Base-by-base conservation (phyloP, 2,329 filamentous ascomycete species). In the Thermochaetoides dissita region DNA sequence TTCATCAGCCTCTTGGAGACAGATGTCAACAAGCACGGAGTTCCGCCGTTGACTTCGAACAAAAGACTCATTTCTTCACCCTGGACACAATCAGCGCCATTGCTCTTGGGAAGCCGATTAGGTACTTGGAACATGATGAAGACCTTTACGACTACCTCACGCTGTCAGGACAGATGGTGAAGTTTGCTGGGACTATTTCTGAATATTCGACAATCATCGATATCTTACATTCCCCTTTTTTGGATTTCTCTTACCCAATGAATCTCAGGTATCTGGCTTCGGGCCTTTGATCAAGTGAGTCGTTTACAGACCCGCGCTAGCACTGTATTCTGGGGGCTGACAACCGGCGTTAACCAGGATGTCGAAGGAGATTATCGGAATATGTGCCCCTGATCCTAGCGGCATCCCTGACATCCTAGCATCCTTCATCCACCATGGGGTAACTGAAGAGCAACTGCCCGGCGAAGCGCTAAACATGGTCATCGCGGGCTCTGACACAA, bases 11-110 rank as follows among this genome's bases (percentile, higher is more conserved):
- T 75, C 7, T 65, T 76, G 41, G 61, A 66, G 39, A 51, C 48
- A n/a, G 67, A 65, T 44, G 24, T 63, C 61, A 1, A 61, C 45
- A 8, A 45, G 57, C 2, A 36, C 31, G 1, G 37, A 49, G 1
- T 58, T 56, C 36, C 67, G 69, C 65, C 5, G 59, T 74, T 54
- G 69, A 76, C 50, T 51, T 69, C 40, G 65, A 62, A 8, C 52
- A 57, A 30, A 69, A 71, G 46, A 61, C 64, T 3, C 68, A 72
- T 35, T 74, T 63, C 57, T 68, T 76, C 42, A 72, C 71, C 0
- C 57, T 76, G 5, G 74, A 77, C 44, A 65, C 74, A 34, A 72
- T 78, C 47, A 69, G 64, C 31, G 63, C 66, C 36, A 53, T 77
- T 5, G 68, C 67, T 0, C 68, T 75, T 36, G 72, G 72, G 8